phyloP scores from a whole-genome alignment of 164 flowering plant species.

The Umbilicus rupestris region DNA sequence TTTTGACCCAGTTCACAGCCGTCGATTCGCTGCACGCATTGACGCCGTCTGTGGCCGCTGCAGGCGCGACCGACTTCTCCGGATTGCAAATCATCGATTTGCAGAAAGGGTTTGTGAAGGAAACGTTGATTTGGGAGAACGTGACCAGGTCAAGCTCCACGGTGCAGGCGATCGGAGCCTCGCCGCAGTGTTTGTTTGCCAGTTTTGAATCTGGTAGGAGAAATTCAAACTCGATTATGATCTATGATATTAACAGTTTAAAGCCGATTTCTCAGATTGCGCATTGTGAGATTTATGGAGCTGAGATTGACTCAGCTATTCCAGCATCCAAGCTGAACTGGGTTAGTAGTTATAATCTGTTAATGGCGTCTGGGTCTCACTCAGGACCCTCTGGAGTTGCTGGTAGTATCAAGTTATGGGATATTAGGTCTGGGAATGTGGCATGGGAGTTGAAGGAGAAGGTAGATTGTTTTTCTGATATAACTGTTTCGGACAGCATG shows the following conservation, averaged over 20 bases:
- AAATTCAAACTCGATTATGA: conserved; percentile 81
- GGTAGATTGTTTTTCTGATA: conserved; percentile 76
- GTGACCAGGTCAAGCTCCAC: conserved; percentile 65
- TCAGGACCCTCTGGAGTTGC: conserved; percentile 73
- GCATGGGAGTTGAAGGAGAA: conserved; percentile 65
- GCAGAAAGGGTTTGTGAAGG: conserved; percentile 38
- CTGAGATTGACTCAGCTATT: conserved; percentile 62
- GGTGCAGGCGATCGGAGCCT: conserved; percentile 71
- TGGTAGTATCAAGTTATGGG: conserved; percentile 74
- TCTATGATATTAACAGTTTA: conserved; percentile 46
- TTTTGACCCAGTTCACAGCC: conserved; percentile 63
- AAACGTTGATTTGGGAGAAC: conserved; percentile 71
- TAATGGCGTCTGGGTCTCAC: conserved; percentile 87
- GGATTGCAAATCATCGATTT: conserved; percentile 79
- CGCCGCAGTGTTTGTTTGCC: conserved; percentile 44
- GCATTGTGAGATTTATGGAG: conserved; percentile 65
- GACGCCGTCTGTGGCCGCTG: conserved; percentile 53
- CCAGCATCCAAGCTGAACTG: conserved; percentile 81
- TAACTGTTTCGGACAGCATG: conserved; percentile 47
- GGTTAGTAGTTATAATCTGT: conserved; percentile 40
- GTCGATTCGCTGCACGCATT: conserved; percentile 66
- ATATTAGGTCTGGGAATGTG: conserved; percentile 50
- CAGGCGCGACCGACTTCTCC: conserved; percentile 85
- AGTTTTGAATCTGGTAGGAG: conserved; percentile 84
- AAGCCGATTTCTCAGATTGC: conserved; percentile 59